These are phyloP conservation scores for Trichomonas gallinae DNA, from an alignment of 208 protist species.

Conservation along the genomic window DNA sequence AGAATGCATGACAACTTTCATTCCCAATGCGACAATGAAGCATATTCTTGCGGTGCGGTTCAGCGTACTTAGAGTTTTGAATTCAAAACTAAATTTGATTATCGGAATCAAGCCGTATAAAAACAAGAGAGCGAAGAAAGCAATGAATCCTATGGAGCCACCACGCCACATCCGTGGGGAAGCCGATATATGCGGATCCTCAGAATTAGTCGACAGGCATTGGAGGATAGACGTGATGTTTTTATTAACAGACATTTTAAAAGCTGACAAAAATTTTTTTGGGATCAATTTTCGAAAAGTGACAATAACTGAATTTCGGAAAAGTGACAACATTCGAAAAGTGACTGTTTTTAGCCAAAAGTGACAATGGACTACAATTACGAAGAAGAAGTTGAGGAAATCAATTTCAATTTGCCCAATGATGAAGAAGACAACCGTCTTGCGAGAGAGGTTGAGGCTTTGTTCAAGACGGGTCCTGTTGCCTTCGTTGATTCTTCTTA, in stretches of 20 bases:
- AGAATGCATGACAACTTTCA: not conserved
- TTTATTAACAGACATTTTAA: too few relatives aligned
- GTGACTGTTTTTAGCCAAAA: too few relatives aligned
- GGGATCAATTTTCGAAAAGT: too few relatives aligned
- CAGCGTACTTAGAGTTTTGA: not conserved
- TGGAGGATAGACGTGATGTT: too few relatives aligned
- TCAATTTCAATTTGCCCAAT: not conserved
- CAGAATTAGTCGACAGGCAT: too few relatives aligned
- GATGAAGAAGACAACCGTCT: not conserved
- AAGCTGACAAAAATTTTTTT: too few relatives aligned
- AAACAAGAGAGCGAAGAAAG: not conserved
- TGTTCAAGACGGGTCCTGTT: not conserved
- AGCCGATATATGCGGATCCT: too few relatives aligned
- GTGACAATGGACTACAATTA: not conserved
- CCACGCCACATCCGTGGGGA: not conserved
- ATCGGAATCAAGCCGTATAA: not conserved
- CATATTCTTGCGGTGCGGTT: not conserved
- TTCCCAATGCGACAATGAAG: not conserved
- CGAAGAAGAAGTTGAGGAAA: not conserved
- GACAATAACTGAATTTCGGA: too few relatives aligned
- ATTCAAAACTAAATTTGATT: not conserved
- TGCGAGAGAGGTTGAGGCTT: not conserved
- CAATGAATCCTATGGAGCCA: not conserved
- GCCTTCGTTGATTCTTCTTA: not conserved
- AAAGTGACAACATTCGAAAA: too few relatives aligned